Evolutionary conservation across 2,329 filamentous ascomycete species (phyloP).

Genomic region (Ophiocordyceps camponoti-floridani): DNA sequence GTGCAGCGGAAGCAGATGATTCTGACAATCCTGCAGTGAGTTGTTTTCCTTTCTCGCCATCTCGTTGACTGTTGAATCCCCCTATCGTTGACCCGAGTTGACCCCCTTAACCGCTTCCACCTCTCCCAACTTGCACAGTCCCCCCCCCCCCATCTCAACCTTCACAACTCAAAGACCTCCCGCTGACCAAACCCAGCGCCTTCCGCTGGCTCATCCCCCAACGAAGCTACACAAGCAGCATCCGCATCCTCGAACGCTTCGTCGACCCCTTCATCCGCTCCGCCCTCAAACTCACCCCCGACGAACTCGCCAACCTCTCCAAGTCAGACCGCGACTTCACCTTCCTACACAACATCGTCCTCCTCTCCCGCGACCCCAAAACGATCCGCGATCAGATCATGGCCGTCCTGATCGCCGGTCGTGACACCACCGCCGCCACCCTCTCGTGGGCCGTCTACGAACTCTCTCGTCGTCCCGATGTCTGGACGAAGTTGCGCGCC

Average conservation of each 20-base stretch:
- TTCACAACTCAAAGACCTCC: no score
- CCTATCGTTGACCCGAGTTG: no score
- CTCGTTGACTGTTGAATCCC: not conserved
- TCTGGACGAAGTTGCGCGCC: constrained; percentile 49
- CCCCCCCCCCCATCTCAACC: not conserved
- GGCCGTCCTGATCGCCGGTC: constrained; percentile 63
- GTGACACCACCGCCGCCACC: constrained; percentile 65
- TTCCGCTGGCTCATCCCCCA: constrained; percentile 46
- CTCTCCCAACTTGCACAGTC: not conserved
- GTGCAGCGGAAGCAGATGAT: constrained; percentile 51
- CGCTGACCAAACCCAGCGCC: constrained; percentile 40
- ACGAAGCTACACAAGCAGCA: constrained; percentile 40
- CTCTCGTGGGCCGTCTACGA: constrained; percentile 75
- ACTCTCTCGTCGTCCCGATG: constrained; percentile 50
- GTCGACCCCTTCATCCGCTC: constrained; percentile 63
- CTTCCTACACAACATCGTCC: constrained; percentile 72
- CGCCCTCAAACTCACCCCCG: constrained; percentile 47
- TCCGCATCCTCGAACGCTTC: constrained; percentile 58
- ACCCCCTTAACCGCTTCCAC: no score
- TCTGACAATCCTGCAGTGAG: constrained; percentile 6
- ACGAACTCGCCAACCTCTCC: constrained; percentile 50
- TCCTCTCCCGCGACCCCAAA: constrained; percentile 53
- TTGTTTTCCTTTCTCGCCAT: not conserved
- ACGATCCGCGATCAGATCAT: constrained; percentile 75
- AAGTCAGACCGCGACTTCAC: constrained; percentile 61